Evolutionary conservation across 768 basidiomycete species (phyloP).

Genomic region (Mycena venus): DNA sequence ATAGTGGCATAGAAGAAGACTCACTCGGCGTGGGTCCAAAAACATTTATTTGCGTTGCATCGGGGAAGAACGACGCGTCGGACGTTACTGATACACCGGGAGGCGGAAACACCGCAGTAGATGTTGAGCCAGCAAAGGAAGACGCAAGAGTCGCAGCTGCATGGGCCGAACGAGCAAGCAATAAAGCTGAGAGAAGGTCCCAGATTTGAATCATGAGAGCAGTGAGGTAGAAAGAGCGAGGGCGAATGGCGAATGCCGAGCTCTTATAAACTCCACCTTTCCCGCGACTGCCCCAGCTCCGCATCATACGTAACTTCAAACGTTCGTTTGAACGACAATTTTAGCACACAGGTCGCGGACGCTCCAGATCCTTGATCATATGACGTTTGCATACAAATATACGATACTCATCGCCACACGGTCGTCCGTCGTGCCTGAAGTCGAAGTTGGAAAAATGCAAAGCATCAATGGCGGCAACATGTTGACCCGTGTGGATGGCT

Average conservation of each 20-base stretch:
- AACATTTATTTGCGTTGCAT: slow-evolving; percentile 56
- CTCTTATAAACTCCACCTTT: too few species aligned
- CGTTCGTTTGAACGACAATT: not conserved
- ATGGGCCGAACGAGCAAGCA: not conserved
- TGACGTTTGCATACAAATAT: not conserved
- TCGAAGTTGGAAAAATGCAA: too few species aligned
- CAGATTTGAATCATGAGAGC: not conserved
- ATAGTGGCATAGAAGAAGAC: slow-evolving; percentile 14
- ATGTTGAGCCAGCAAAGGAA: slow-evolving; percentile 57
- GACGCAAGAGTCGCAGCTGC: slow-evolving; percentile 37
- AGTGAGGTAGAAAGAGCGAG: not conserved
- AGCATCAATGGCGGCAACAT: too few species aligned
- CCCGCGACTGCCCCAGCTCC: not conserved
- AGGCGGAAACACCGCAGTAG: slow-evolving; percentile 58
- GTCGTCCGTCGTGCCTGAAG: too few species aligned
- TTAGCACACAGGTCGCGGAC: not conserved
- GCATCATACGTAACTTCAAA: not conserved
- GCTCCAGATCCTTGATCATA: not conserved
- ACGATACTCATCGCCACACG: too few species aligned
- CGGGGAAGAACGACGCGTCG: slow-evolving; percentile 57
- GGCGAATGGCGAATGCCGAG: too few species aligned
- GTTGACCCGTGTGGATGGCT: too few species aligned
- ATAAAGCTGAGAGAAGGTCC: not conserved
- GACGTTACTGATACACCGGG: slow-evolving; percentile 51
- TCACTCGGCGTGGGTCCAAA: slow-evolving; percentile 64